phyloP scores from a whole-genome alignment of 495 filamentous ascomycete genomes.

The Trichoderma erinaceum region DNA sequence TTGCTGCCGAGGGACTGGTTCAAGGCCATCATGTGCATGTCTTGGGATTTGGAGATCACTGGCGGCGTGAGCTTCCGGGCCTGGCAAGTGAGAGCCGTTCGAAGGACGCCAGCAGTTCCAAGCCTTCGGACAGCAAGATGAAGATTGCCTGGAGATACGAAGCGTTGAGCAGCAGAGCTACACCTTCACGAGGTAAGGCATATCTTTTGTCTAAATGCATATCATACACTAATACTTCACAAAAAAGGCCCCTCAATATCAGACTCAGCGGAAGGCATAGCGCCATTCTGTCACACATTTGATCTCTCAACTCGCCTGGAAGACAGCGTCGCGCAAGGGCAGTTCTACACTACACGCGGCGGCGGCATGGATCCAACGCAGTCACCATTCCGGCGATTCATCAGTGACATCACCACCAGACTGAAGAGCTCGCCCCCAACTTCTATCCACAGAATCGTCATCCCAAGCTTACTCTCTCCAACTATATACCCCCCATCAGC shows the following conservation, averaged over 20 bases:
- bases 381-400: slow-evolving; percentile 60
- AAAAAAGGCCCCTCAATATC: background rate
- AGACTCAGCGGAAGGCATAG: slow-evolving; percentile 3
- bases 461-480: slow-evolving; percentile 80
- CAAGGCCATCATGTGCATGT: slow-evolving; percentile 88
- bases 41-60: slow-evolving; percentile 68
- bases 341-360: slow-evolving; percentile 11
- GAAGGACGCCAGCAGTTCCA: slow-evolving; percentile 22
- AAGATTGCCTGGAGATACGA: slow-evolving; percentile 99
- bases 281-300: slow-evolving; percentile 12
- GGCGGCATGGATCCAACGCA: background rate
- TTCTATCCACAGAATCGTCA: slow-evolving; percentile 71
- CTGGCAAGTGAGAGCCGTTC: slow-evolving; percentile 47
- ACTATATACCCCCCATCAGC: slow-evolving; percentile 66
- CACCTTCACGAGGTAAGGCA: slow-evolving; percentile 46
- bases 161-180: slow-evolving; percentile 61
- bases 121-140: slow-evolving; percentile 65
- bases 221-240: background rate
- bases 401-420: slow-evolving; percentile 52
- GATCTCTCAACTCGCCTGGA: slow-evolving; percentile 3
- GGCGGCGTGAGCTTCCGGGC: slow-evolving; percentile 78
- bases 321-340: background rate
- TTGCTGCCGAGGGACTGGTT: slow-evolving; percentile 86
- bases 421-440: slow-evolving; percentile 52
- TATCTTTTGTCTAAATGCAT: background rate